Percentiles rank a stretch among this genome's conserved stretches.
Conservation (phyloP, 1,284 basidiomycete genomes). For the Leucoagaricus sp. region DNA sequence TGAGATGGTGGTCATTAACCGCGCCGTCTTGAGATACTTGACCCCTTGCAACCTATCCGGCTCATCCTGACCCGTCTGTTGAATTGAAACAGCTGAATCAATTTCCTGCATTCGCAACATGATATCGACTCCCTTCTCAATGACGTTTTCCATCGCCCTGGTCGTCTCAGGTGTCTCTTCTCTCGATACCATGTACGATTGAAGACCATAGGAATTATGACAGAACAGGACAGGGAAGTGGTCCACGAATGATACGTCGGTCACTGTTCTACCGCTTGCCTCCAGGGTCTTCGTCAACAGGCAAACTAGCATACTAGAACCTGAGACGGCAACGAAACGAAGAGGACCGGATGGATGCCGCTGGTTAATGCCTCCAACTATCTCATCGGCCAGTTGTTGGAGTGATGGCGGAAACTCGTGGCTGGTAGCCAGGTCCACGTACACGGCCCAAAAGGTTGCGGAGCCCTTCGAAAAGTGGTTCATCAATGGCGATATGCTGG, state of each 20-base stretch:
- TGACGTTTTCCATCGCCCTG: neutral
- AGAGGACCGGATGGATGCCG: neutral
- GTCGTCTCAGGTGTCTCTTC: neutral
- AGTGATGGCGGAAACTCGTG: neutral
- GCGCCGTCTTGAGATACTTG: neutral
- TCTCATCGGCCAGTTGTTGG: neutral
- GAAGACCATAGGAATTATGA: constrained; percentile 2
- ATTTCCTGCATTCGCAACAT: constrained; percentile 6
- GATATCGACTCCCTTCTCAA: neutral
- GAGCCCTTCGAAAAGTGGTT: neutral
- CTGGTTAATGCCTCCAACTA: neutral
- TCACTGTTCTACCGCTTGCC: neutral
- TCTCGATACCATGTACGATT: neutral
- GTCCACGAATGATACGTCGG: constrained; percentile 2
- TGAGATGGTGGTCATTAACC: neutral
- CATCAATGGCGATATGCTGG: constrained; percentile 8
- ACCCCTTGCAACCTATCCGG: neutral
- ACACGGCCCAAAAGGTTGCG: neutral
- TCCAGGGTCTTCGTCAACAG: neutral
- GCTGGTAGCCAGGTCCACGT: neutral
- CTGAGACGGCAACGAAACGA: neutral
- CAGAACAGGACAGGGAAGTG: constrained; percentile 8
- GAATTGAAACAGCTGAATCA: neutral
- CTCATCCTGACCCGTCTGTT: neutral
- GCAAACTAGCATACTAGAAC: constrained; percentile 3